Evolutionary conservation across 345 rosid species (phyloP), one percentile per base, ranked within the genome.

Genomic region (Eucalyptus erythrocorys): DNA sequence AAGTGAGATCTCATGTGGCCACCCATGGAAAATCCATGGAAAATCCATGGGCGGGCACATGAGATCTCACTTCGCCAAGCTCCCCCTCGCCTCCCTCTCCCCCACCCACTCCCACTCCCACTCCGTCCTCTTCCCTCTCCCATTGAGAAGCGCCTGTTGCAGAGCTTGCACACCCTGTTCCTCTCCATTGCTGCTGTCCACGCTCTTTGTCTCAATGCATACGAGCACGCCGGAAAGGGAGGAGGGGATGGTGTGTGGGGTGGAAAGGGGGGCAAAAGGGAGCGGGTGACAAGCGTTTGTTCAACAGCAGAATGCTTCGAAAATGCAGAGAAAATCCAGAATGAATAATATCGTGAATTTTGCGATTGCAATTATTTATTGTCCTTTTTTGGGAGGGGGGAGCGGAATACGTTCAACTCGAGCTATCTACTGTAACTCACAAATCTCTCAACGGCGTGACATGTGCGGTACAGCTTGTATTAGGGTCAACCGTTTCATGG

Each of bases 11-110:
- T 93, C 95, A 95, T 95, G 89, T 94, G 97, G 26, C 95, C 97
- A 21, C 97, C 95, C 93, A 95, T 92, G 92, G 97, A n/a, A n/a
- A n/a, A n/a, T n/a, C n/a, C n/a, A n/a, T n/a, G 94, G 97, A 37
- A 95, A 95, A 91, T 95, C 97, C 92, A 92, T 95, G 93, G 95
- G 97, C 26, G 97, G 95, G 22, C 97, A 94, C 89, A 95, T 95
- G 95, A 93, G 94, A 94, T 95, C 95, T 90, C 96, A 95, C 90
- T 51, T 91, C 4, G 92, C 90, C 40, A 95, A 92, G 87, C 91
- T 90, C 30, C 95, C 94, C 81, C 93, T 30, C 89, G 93, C 85
- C 61, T 88, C 34, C 68, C 10, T 37, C 87, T 51, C 57, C 57
- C 26, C 0, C 57, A 8, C 13, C 13, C 61, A 24, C 16, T 1